Base-by-base conservation (phyloP, 306 rosid genomes). In the Clitoria ternatea region DNA sequence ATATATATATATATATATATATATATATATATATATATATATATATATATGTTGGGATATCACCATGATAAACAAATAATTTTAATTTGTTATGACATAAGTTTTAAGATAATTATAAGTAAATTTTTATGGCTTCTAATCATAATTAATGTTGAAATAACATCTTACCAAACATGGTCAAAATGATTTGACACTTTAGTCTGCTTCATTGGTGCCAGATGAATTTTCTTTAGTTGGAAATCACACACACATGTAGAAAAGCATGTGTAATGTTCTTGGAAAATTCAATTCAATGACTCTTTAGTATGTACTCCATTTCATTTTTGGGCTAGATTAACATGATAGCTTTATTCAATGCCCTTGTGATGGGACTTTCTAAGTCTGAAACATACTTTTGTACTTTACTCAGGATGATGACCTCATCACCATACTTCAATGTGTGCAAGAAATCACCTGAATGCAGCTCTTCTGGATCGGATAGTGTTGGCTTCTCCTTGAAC, bases 341-440 rank as follows among this genome's bases (percentile, higher is more conserved):
- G 30, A 13, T 32, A 73, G 35, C 52, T 32, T 55, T 44, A 37
- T 23, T 47, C 30, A 23, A 45, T 62, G 30, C 29, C 30, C 20
- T 54, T 35, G 7, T 8, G 39, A 69, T 37, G 26, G 18, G 18
- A 66, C 27, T 27, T 79, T 72, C 1, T 49, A 13, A 49, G 22
- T 14, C 39, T 75, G 24, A 77, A 70, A 12, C 43, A 29, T 78
- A 40, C 13, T 45, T 76, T 57, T 65, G 30, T 54, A 48, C 61
- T 15, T 15, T 53, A 36, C 39, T 56, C 66, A 92, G 98, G 88
- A 87, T 76, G 70, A 72, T 61, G 53, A 79, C 9, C 69, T 63
- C 82, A 33, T 82, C 79, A 7, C 97, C 98, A 18, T 92, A 92
- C 79, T 59, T 59, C 4, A 14, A 33, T 37, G n/a, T 83, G 70